Evolutionary conservation across 306 rosid species (phyloP).

Genomic region (Begonia fuchsioides): DNA sequence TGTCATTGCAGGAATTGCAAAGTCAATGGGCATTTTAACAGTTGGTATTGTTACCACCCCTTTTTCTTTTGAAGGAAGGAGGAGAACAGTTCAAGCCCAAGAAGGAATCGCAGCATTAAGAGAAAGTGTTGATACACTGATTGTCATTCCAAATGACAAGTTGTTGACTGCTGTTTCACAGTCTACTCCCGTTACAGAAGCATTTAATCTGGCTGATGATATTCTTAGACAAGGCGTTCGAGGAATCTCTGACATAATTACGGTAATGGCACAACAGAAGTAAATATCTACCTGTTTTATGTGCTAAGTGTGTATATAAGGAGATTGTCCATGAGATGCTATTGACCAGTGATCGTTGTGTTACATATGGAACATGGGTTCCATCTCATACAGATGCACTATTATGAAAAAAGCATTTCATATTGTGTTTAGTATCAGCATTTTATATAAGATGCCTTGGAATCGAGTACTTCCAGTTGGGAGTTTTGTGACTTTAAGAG

Average conservation of each 20-base stretch:
- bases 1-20: slow-evolving; percentile 81
- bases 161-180: slow-evolving; percentile 91
- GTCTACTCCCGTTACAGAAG: slow-evolving; percentile 96
- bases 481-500: no score
- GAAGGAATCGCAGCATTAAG: slow-evolving; percentile 98
- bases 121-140: slow-evolving; percentile 88
- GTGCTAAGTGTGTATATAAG: no score
- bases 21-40: slow-evolving; percentile 92
- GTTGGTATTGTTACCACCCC: slow-evolving; percentile 99
- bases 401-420: no score
- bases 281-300: no score
- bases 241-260: slow-evolving; percentile 95
- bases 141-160: slow-evolving; percentile 97
- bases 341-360: no score
- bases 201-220: slow-evolving; percentile 96
- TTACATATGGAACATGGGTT: no score
- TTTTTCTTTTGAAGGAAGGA: slow-evolving; percentile 93
- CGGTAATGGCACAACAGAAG: slow-evolving; percentile 26
- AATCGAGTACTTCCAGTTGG: neutral
- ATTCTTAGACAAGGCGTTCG: slow-evolving; percentile 99
- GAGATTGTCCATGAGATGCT: no score
- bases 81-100: slow-evolving; percentile 98
- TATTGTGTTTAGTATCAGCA: no score
- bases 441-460: no score
- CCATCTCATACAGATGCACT: no score